phyloP scores from a whole-genome alignment of 176 grass and related monocot genomes.

The Avena atlantica region DNA sequence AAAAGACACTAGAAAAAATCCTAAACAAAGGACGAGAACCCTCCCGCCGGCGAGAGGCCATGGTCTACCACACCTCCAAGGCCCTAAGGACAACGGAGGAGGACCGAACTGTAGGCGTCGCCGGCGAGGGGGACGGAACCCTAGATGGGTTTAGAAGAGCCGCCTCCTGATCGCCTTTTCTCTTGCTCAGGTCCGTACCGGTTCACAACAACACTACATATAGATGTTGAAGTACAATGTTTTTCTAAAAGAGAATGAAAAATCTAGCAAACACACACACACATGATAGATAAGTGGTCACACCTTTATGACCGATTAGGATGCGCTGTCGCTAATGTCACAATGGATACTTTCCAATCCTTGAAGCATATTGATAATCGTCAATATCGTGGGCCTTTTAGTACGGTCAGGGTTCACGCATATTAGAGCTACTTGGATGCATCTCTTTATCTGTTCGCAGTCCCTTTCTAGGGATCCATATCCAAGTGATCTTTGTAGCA shows the following conservation, averaged over 20 bases:
- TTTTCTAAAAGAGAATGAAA: background rate
- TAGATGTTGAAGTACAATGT: background rate
- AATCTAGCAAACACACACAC: too few species aligned
- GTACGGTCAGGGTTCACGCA: background rate
- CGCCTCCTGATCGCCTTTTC: too few species aligned
- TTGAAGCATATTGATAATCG: background rate
- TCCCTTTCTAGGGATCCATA: background rate
- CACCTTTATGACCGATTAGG: background rate
- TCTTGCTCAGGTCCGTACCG: too few species aligned
- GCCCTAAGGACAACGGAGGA: too few species aligned
- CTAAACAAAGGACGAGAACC: too few species aligned
- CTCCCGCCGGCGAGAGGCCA: too few species aligned
- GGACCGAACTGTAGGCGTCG: too few species aligned
- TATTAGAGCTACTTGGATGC: background rate
- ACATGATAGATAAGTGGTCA: background rate
- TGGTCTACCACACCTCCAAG: too few species aligned
- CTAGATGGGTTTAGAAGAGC: too few species aligned
- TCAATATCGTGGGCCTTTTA: background rate
- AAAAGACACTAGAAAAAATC: too few species aligned
- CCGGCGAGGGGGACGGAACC: too few species aligned
- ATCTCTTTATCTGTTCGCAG: conserved; percentile 17
- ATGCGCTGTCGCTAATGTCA: background rate
- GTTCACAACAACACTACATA: background rate
- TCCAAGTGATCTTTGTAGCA: background rate
- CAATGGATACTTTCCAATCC: background rate